phyloP scores from a whole-genome alignment of 768 basidiomycete species.

The Lentinula edodes region DNA sequence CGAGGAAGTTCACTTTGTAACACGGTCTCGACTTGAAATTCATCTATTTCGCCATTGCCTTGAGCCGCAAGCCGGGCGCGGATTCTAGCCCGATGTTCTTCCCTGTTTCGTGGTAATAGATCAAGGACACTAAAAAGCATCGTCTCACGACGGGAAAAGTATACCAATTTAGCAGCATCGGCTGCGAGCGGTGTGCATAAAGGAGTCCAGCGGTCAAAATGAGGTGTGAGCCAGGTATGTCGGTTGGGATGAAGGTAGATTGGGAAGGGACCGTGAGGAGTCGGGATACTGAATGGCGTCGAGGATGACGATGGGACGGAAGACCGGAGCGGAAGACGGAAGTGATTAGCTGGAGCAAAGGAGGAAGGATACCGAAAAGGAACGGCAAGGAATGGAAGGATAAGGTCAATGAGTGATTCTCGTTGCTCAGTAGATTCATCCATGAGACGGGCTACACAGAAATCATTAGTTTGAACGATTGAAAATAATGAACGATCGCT shows the following conservation, averaged over 20 bases:
- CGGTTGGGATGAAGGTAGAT: constrained; percentile 31
- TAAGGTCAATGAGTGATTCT: constrained; percentile 21
- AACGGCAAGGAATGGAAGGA: constrained; percentile 43
- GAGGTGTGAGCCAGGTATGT: constrained; percentile 20
- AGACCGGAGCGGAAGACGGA: constrained; percentile 40
- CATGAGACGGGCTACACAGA: constrained; percentile 18
- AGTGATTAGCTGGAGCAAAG: constrained; percentile 59
- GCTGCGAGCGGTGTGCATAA: constrained; percentile 41
- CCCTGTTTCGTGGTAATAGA: constrained; percentile 26
- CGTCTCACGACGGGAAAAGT: constrained; percentile 52
- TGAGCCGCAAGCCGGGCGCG: background rate
- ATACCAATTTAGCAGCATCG: constrained; percentile 57
- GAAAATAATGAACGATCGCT: constrained; percentile 13
- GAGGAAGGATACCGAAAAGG: constrained; percentile 53
- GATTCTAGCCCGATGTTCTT: constrained; percentile 20
- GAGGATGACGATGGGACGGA: background rate
- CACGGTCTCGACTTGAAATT: background rate
- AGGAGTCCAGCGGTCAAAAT: constrained; percentile 23
- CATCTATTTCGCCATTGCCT: background rate
- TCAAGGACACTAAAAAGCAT: constrained; percentile 37
- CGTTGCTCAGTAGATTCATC: constrained; percentile 20
- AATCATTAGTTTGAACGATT: background rate
- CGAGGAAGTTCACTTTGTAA: constrained; percentile 12
- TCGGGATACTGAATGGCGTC: constrained; percentile 18
- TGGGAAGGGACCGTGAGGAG: constrained; percentile 42